Evolutionary conservation across 352 stramenopile genomes (phyloP), one percentile per base, ranked within the genome.

Genomic region (Phytophthora ramorum): DNA sequence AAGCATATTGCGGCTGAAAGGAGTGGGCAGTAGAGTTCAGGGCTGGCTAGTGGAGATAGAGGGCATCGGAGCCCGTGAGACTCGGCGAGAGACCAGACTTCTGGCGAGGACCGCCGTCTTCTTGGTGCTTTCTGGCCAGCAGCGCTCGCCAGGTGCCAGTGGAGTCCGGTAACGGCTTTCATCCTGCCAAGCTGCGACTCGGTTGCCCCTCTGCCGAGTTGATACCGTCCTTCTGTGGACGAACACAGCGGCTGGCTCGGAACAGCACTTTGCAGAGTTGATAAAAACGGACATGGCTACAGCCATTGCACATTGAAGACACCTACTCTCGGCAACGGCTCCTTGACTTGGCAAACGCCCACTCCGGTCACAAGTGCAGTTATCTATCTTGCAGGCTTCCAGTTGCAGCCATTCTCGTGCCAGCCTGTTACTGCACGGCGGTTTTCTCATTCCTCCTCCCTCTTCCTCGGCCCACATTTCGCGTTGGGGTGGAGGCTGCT

Each of bases 251-350:
- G 13, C 30, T 49, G 30, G 1, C 7, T 48, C 0, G 9, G 13
- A 4, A 7, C 4, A 7, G 7, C 55, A 17, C 17, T 35, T 47
- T 7, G 14, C 13, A 61, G 12, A 66, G 3, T 30, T 12, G 7
- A 70, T 70, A 61, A 16, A 51, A 58, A 0, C 20, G 19, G 30
- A 62, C 43, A 58, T 51, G 60, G 43, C 59, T 64, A 54, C 46
- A 17, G 38, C 45, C 17, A 38, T 56, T 30, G 3, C 60, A 63
- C 45, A 68, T 70, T 70, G 62, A 65, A 64, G 62, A 65, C 54
- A 65, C 54, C 38, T 32, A 32, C 22, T 8, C 26, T 32, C 26
- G 1, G 24, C 46, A 67, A 67, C 59, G 59, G 59, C 59, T 54
- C 35, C 26, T 19, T 34, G 56, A 24, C 41, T 66, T 59, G 57